Conservation (phyloP, 2,329 filamentous ascomycete species). For the Ascochyta rabiei region DNA sequence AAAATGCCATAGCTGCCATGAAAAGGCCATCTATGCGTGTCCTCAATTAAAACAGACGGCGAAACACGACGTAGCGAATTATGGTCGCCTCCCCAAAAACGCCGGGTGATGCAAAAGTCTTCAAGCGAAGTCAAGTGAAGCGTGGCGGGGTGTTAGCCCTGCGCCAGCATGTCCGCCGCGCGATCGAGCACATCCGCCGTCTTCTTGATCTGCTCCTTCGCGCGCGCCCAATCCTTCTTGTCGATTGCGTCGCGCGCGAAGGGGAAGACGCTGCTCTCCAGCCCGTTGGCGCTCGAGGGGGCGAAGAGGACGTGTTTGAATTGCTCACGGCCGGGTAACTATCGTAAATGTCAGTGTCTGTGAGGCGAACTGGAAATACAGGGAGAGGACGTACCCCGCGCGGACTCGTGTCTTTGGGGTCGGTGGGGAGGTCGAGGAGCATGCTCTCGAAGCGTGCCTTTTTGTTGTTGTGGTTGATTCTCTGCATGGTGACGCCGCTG, state of each 20-base stretch:
- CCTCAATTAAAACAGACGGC: no score
- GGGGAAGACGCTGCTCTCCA: conserved; percentile 72
- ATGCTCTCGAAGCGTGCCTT: conserved; percentile 83
- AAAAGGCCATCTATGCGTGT: no score
- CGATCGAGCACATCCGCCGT: no score
- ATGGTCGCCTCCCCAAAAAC: neutral
- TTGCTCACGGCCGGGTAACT: conserved; percentile 81
- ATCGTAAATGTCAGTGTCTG: neutral
- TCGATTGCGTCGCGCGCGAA: conserved; percentile 83
- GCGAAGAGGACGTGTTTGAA: conserved; percentile 94
- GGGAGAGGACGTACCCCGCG: conserved; percentile 67
- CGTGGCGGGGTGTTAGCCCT: no score
- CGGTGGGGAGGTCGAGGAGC: conserved; percentile 75
- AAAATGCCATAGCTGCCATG: no score
- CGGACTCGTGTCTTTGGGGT: conserved; percentile 44
- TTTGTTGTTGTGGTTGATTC: conserved; percentile 78
- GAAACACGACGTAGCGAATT: neutral
- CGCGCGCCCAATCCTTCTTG: conserved; percentile 70
- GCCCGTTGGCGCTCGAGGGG: conserved; percentile 76
- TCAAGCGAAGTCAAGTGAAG: no score
- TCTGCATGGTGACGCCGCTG: conserved; percentile 66
- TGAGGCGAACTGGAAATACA: neutral
- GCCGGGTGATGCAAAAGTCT: neutral
- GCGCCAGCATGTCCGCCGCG: no score
- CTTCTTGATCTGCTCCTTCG: conserved; percentile 54